Evolutionary conservation across 176 grass and related monocot genomes (phyloP), one percentile per base, ranked within the genome.

Genomic region (Cenchrus fungigraminus): DNA sequence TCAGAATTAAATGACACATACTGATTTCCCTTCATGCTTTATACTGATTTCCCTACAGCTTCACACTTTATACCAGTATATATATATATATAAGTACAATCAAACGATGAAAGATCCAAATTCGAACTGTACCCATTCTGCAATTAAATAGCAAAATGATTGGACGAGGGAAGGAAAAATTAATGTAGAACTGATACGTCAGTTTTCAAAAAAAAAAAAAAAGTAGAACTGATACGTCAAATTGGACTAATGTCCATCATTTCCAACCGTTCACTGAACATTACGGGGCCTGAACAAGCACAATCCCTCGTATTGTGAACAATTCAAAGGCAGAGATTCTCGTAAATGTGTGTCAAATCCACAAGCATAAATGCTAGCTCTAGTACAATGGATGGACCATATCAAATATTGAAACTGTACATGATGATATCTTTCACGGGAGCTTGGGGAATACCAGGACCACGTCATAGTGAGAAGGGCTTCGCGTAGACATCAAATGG

Each of bases 401-500:
- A 68, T 83, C 76, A 19, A 67, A 66, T 14, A 53, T 1, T 3
- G 65, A 43, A 83, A 50, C 19, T 83, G 60, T 68, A 87, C 83
- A 82, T 59, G 2, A 84, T 65, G 49, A 54, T 83, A 86, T 56
- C 64, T 71, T 83, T 64, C 68, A 84, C 34, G 0, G 6, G n/a
- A 6, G 22, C 44, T 54, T 12, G 31, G 51, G 69, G 61, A 52
- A 73, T 12, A 68, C 67, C 59, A 29, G 25, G 34, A 60, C 31
- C 15, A 8, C 49, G 55, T 99, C 86, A 96, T 75, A 99, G 78
- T 25, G 88, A 94, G 59, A 99, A 99, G 25, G 97, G 97, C 88
- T 99, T 99, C 28, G 82, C 60, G 59, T 94, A 96, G 65, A 91
- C 94, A 89, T 99, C 97, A 82, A 99, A 99, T 61, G 4, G 5